These are phyloP conservation scores for Nemania diffusa DNA, from an alignment of 2,329 filamentous ascomycete species.

Conservation along the genomic window DNA sequence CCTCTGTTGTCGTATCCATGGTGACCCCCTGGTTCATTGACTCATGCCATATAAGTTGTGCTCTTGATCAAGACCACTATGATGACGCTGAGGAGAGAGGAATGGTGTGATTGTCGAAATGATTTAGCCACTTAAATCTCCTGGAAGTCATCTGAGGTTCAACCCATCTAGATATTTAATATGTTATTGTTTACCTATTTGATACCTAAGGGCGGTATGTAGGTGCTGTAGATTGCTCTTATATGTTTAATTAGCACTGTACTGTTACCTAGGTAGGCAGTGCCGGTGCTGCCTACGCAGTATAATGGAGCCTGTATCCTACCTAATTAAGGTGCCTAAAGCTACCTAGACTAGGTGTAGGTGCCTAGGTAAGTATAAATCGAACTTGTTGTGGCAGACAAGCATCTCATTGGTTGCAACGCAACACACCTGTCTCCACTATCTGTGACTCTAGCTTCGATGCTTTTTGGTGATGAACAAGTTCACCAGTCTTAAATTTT, in stretches of 20 bases:
- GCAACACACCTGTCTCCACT: neutral
- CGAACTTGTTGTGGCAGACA: neutral
- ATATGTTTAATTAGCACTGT: too few relatives aligned
- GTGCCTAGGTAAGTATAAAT: too few relatives aligned
- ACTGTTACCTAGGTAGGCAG: too few relatives aligned
- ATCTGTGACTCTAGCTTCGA: neutral
- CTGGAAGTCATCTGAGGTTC: neutral
- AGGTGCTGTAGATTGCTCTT: too few relatives aligned
- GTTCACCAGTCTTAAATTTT: constrained; percentile 32
- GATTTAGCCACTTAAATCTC: neutral
- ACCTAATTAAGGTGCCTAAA: too few relatives aligned
- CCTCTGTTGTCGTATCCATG: constrained; percentile 39
- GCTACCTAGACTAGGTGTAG: too few relatives aligned
- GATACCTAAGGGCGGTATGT: too few relatives aligned
- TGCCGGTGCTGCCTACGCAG: too few relatives aligned
- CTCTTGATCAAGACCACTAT: neutral
- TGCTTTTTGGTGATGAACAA: constrained; percentile 9
- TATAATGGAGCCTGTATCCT: too few relatives aligned
- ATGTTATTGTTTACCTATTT: too few relatives aligned
- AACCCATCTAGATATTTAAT: too few relatives aligned
- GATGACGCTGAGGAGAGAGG: neutral
- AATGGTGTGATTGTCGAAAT: neutral
- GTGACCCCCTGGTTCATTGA: constrained; percentile 33
- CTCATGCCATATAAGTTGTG: neutral
- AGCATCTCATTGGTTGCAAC: too few relatives aligned